Evolutionary conservation across 441 rosid species (phyloP), one percentile per base, ranked within the genome.

Genomic region (Pelargonium myrrhifolium): DNA sequence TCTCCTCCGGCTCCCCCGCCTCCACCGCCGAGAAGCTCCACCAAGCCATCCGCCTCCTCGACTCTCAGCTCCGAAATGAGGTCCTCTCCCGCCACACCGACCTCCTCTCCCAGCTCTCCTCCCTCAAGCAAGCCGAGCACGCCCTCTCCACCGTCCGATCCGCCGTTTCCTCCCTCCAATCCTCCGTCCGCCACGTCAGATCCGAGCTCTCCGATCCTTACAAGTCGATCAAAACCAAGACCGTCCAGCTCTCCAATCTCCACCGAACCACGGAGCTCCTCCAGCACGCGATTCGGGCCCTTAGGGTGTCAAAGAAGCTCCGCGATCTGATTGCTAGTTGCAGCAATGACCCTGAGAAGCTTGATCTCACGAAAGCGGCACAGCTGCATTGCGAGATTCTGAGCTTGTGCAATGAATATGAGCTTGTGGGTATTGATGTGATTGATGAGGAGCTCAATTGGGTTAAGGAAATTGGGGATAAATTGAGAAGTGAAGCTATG

Each of bases 1-100:
- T 94, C 68, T 88, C 98, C 59, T 89, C 97, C 59, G 97, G 98
- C 63, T 92, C 98, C 65, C 99, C 96, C 0, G 99, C 99, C 74
- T 94, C 96, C 73, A 94, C 97, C 43, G 96, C 93, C 77, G 98
- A 92, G 72, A 92, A 85, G 66, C 98, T 94, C 69, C 96, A 88
- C 86, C 86, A 87, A 53, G 93, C 96, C 62, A 94, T 92, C 65
- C 94, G 88, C 61, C 92, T 88, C 70, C 96, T 94, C 65, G 98
- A 94, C 55, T 74, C 93, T 3, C 97, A 94, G 77, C 92, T 92
- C 71, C 98, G 98, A 64, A 68, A 85, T 24, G 94, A 91, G 63
- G 99, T 89, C 67, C 84, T 94, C 49, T 88, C 98, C 74, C 89
- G 96, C 63, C 99, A 94, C 67, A 72, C 83, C 14, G 86, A 88